Percentiles rank a stretch among this genome's conserved stretches.
phyloP scores from a whole-genome alignment of 2,329 filamentous ascomycete genomes.

The Epichloe baconii region DNA sequence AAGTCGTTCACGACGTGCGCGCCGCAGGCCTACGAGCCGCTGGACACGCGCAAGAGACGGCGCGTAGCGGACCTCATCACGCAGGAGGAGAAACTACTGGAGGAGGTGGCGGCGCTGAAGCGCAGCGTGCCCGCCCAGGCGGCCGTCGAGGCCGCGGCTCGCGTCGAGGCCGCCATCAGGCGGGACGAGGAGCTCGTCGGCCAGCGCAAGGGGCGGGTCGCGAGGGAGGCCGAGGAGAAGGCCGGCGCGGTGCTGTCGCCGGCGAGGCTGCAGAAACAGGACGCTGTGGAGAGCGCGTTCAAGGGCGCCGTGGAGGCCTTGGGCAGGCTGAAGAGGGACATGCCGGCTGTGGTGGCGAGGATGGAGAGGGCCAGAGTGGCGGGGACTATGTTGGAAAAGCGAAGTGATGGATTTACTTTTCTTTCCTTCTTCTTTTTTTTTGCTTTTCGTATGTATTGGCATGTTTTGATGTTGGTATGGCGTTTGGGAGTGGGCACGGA shows the following conservation, averaged over 20 bases:
- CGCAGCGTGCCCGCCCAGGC: conserved; percentile 34
- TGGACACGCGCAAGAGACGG: conserved; percentile 44
- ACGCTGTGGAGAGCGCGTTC: conserved; percentile 32
- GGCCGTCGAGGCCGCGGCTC: conserved; percentile 29
- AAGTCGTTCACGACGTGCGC: conserved; percentile 21
- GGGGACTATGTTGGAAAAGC: conserved; percentile 38
- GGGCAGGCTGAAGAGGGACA: conserved; percentile 40
- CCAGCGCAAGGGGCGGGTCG: conserved; percentile 12
- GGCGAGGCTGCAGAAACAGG: conserved; percentile 28
- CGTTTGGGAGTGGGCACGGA: background rate
- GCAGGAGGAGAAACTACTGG: conserved; percentile 50
- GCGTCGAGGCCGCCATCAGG: conserved; percentile 24
- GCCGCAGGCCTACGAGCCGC: conserved; percentile 40
- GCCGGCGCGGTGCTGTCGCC: conserved; percentile 18
- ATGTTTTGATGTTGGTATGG: background rate
- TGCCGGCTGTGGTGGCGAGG: conserved; percentile 49
- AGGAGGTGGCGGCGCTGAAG: conserved; percentile 49
- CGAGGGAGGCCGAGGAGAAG: conserved; percentile 10
- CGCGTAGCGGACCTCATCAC: conserved; percentile 47
- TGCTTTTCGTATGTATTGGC: background rate
- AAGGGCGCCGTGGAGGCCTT: conserved; percentile 35
- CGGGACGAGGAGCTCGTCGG: conserved; percentile 35
- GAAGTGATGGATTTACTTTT: conserved; percentile 2
- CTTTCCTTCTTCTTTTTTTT: background rate
- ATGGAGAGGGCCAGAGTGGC: conserved; percentile 52